Base-by-base conservation (phyloP, 2,329 filamentous ascomycete species). In the Cladosporium colombiae region DNA sequence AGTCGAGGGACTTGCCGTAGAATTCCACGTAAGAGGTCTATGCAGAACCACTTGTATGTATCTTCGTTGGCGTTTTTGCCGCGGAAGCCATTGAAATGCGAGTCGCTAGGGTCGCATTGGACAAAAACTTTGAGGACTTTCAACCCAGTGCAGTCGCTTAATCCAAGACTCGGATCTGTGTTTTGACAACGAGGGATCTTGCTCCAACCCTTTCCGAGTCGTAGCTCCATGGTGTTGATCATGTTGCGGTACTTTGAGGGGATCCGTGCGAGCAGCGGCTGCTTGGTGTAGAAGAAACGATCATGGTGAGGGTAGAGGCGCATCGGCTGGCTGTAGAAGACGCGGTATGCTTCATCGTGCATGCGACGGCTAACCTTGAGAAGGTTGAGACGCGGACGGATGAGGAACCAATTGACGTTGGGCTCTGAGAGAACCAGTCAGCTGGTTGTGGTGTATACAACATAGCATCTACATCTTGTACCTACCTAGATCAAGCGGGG, bases 181-280 rank as follows among this genome's bases (percentile, higher is more conserved):
- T 87, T 85, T 88, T 91, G 93, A 59, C 88, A 86, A 37, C 81
- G 82, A 0, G 91, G 91, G 16, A 91, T 90, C 65, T 85, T 85
- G 67, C 81, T 87, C 86, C 89, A 93, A 23, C 90, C 90, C 0
- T 90, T 90, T 0, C 91, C 91, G 0, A 93, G 81, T 2, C 90
- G 85, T 62, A 93, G 77, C 76, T 93, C 88, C 2, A 93, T 78
- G 0, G 85, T 85, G 0, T 84, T 88, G 53, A 93, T 81, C 55
- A 79, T 83, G 18, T 80, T 79, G 37, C 89, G 85, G 74, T 90
- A 88, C 33, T 79, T 80, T 0, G 85, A 77, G 23, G 87, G 86
- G 64, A 93, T 78, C 21, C 90, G 87, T 6, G 88, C 84, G 31
- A 93, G 81, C 0, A 93, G 81, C 1, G 90, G 90, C 70, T 86